A percentile compares a stretch with the other conserved stretches of the same genome.
Evolutionary conservation across 2,329 filamentous ascomycete genomes (phyloP).

Genomic region (Cadophora malorum): DNA sequence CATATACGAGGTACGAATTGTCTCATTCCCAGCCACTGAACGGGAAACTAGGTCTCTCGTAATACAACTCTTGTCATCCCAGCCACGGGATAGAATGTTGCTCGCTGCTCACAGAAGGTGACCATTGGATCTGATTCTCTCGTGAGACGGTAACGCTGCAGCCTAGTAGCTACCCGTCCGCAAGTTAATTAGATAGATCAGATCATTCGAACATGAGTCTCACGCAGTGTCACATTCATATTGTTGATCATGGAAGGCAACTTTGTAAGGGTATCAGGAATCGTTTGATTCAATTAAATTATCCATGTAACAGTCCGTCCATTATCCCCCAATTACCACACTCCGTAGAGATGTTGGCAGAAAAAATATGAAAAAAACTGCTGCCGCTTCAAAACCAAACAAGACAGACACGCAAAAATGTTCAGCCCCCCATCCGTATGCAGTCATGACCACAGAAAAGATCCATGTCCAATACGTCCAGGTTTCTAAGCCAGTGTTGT

Average conservation of each 20-base stretch:
- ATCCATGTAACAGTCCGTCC: slow-evolving; percentile 24
- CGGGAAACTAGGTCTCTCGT: background rate
- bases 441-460: slow-evolving; percentile 21
- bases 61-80: background rate
- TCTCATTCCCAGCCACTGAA: background rate
- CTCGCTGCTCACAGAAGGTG: background rate
- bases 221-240: background rate
- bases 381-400: slow-evolving; percentile 4
- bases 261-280: slow-evolving; percentile 24
- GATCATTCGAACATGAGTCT: background rate
- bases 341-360: slow-evolving; percentile 30
- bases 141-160: background rate
- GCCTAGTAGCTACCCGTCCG: background rate
- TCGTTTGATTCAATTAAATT: slow-evolving; percentile 30
- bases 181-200: slow-evolving; percentile 1
- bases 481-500: slow-evolving; percentile 13
- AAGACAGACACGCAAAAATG: background rate
- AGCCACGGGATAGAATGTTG: background rate
- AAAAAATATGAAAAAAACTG: slow-evolving; percentile 14
- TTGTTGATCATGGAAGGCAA: background rate
- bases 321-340: slow-evolving; percentile 23
- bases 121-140: background rate
- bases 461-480: slow-evolving; percentile 17
- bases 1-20: background rate
- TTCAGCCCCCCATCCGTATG: slow-evolving; percentile 3